Evolutionary conservation across 2,329 filamentous ascomycete species (phyloP).

Genomic region (Hirsutella minnesotensis): DNA sequence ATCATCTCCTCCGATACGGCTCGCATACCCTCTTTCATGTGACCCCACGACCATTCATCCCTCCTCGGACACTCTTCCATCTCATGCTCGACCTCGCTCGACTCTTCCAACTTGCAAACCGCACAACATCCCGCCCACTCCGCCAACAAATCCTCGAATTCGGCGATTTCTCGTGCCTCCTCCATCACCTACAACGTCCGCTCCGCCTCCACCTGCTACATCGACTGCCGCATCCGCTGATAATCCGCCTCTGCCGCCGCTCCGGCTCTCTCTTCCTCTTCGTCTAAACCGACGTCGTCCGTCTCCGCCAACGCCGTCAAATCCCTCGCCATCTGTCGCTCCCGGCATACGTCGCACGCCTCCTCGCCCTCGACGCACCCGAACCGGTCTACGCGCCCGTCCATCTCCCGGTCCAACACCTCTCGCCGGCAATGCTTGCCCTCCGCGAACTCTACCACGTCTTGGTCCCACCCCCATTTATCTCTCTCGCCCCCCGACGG

Average conservation of each 20-base stretch:
- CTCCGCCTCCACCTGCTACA: too few relatives aligned
- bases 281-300: background rate
- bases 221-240: background rate
- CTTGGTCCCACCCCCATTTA: background rate
- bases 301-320: background rate
- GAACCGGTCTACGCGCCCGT: background rate
- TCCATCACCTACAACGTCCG: background rate
- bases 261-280: background rate
- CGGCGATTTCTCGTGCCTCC: background rate
- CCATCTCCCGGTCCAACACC: constrained; percentile 3
- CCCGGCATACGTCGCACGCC: constrained; percentile 2
- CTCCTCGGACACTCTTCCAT: background rate
- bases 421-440: background rate
- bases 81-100: background rate
- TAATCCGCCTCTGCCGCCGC: background rate
- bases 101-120: background rate
- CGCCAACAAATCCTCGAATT: background rate
- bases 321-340: background rate
- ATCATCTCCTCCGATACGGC: background rate
- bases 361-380: constrained; percentile 2
- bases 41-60: background rate
- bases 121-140: background rate
- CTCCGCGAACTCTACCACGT: background rate
- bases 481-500: background rate
- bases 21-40: background rate